A percentile compares a stretch with the other conserved stretches of the same genome.
These are phyloP conservation scores for Mycena floridula DNA, from an alignment of 768 basidiomycete species.

Conservation along the genomic window DNA sequence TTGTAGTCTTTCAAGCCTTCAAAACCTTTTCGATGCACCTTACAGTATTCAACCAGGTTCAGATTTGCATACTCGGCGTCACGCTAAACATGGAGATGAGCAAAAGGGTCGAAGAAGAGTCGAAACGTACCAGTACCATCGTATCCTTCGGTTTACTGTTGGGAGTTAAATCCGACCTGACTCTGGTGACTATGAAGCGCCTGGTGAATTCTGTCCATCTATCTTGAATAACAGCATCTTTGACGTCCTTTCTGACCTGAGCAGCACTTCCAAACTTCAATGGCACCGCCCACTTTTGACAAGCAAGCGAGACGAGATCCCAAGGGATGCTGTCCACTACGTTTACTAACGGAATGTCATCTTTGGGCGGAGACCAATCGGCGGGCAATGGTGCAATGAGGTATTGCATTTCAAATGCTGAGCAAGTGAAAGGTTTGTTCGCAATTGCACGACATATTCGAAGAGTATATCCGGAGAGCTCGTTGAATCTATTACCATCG, in stretches of 20 bases:
- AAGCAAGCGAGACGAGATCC: slow-evolving; percentile 50
- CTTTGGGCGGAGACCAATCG: slow-evolving; percentile 27
- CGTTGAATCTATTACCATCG: slow-evolving; percentile 36
- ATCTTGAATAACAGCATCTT: slow-evolving; percentile 71
- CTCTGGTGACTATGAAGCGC: slow-evolving; percentile 50
- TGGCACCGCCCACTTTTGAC: slow-evolving; percentile 42
- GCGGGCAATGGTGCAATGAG: slow-evolving; percentile 57
- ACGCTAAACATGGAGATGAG: slow-evolving; percentile 49
- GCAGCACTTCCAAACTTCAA: slow-evolving; percentile 33
- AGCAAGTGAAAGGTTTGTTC: slow-evolving; percentile 65
- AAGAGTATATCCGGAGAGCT: slow-evolving; percentile 56
- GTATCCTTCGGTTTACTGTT: slow-evolving; percentile 64
- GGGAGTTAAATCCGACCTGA: slow-evolving; percentile 67
- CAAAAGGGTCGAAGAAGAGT: too few relatives aligned
- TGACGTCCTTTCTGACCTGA: slow-evolving; percentile 36
- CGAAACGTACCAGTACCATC: slow-evolving; percentile 46
- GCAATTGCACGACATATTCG: slow-evolving; percentile 54
- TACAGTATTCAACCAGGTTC: slow-evolving; percentile 68
- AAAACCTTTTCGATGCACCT: slow-evolving; percentile 54
- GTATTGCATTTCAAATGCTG: slow-evolving; percentile 49
- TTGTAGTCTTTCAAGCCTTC: slow-evolving; percentile 51
- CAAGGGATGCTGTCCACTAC: slow-evolving; percentile 53
- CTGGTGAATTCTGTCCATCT: slow-evolving; percentile 71
- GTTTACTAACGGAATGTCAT: slow-evolving; percentile 22
- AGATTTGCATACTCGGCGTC: slow-evolving; percentile 53